Percentiles rank a stretch among this genome's conserved stretches.
Conservation (phyloP, 768 basidiomycete genomes). For the Serpula lacrymans region DNA sequence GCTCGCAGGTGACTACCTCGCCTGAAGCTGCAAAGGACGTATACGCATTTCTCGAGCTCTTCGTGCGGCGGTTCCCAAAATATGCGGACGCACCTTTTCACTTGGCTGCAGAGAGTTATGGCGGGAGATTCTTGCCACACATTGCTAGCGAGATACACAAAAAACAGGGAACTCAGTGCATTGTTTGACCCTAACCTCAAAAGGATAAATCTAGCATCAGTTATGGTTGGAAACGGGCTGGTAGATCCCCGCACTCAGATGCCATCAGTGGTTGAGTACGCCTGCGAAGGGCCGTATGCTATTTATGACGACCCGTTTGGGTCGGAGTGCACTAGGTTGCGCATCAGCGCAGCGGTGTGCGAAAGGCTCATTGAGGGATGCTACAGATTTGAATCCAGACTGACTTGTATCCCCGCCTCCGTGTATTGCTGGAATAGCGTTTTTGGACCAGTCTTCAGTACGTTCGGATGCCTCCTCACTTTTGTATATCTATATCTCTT, state of each 20-base stretch:
- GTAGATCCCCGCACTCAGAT: slow-evolving; percentile 46
- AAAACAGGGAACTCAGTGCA: slow-evolving; percentile 29
- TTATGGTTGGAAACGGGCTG: slow-evolving; percentile 50
- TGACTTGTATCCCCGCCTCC: slow-evolving; percentile 37
- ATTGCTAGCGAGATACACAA: slow-evolving; percentile 42
- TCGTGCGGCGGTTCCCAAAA: slow-evolving; percentile 29
- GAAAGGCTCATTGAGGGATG: slow-evolving; percentile 39
- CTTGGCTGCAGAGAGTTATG: slow-evolving; percentile 30
- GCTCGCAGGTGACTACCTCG: slow-evolving; percentile 19
- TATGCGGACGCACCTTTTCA: slow-evolving; percentile 29
- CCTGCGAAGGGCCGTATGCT: slow-evolving; percentile 36
- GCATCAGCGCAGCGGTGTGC: slow-evolving; percentile 38
- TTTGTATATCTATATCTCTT: slow-evolving; percentile 1
- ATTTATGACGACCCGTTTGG: slow-evolving; percentile 42
- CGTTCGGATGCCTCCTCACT: not conserved
- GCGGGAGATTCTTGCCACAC: slow-evolving; percentile 43
- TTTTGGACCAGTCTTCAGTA: slow-evolving; percentile 26
- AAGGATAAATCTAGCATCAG: slow-evolving; percentile 38
- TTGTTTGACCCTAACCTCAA: slow-evolving; percentile 21
- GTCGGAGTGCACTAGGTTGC: slow-evolving; percentile 37
- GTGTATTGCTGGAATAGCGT: slow-evolving; percentile 38
- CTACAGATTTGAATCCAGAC: slow-evolving; percentile 29
- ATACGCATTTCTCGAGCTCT: slow-evolving; percentile 30
- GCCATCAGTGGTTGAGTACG: slow-evolving; percentile 41
- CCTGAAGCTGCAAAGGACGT: slow-evolving; percentile 31